phyloP scores from a whole-genome alignment of 2,329 filamentous ascomycete species.

The Laburnicola sp. region DNA sequence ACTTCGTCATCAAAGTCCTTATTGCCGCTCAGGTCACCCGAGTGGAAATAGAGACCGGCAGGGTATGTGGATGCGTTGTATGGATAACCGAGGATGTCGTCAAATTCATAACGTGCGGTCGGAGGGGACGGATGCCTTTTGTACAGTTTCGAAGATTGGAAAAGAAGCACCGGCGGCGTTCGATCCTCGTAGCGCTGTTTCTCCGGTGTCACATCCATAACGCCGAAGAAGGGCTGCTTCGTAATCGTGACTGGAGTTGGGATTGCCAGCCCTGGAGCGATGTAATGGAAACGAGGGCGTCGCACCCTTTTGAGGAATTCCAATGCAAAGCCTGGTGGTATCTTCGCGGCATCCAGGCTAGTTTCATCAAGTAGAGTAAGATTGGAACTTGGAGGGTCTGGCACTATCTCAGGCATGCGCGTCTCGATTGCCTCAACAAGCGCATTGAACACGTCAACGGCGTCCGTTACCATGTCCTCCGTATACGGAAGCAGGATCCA shows the following conservation, averaged over 20 bases:
- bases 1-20: constrained; percentile 16
- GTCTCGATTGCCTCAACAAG: constrained; percentile 19
- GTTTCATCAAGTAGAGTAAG: constrained; percentile 5
- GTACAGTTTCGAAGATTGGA: constrained; percentile 8
- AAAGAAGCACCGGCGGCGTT: constrained; percentile 9
- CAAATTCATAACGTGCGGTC: background rate
- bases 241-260: constrained; percentile 7
- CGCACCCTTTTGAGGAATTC: constrained; percentile 13
- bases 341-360: constrained; percentile 4
- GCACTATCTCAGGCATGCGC: constrained; percentile 1
- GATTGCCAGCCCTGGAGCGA: constrained; percentile 20
- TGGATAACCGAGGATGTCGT: constrained; percentile 7
- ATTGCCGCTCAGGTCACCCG: background rate
- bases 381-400: background rate
- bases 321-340: constrained; percentile 13
- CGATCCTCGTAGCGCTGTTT: background rate
- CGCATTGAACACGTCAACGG: constrained; percentile 13
- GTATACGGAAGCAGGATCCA: constrained; percentile 17
- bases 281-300: constrained; percentile 18
- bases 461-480: constrained; percentile 15
- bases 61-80: constrained; percentile 12
- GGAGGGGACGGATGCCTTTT: background rate
- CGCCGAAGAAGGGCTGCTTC: constrained; percentile 12
- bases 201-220: background rate
- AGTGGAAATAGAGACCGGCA: constrained; percentile 20